Conservation (phyloP, 2,329 filamentous ascomycete genomes). For the Helotiales sp. region DNA sequence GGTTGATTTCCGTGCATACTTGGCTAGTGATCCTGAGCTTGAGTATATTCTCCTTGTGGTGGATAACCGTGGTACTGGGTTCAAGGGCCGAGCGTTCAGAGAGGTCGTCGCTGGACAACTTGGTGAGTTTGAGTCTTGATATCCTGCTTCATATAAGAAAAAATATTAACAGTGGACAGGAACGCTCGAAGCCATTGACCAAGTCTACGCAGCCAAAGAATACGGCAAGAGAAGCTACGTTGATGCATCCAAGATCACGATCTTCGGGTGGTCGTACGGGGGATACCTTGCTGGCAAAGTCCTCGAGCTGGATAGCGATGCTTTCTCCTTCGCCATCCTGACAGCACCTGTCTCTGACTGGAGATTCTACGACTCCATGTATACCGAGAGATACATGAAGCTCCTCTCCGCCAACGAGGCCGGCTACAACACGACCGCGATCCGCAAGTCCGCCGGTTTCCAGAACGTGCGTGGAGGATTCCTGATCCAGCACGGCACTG, state of each 20-base stretch:
- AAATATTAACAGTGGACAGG: slow-evolving; percentile 5
- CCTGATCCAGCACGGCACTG: slow-evolving; percentile 67
- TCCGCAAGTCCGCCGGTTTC: slow-evolving; percentile 64
- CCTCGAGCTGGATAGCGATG: slow-evolving; percentile 63
- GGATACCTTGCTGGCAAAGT: slow-evolving; percentile 71
- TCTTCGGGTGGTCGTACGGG: slow-evolving; percentile 73
- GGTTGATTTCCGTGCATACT: slow-evolving; percentile 65
- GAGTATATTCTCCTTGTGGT: slow-evolving; percentile 71
- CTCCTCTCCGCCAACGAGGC: slow-evolving; percentile 58
- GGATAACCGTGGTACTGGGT: slow-evolving; percentile 71
- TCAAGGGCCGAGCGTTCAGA: slow-evolving; percentile 67
- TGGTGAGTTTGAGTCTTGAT: slow-evolving; percentile 46
- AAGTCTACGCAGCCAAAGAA: slow-evolving; percentile 68
- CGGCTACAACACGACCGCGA: slow-evolving; percentile 66
- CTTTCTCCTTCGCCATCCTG: slow-evolving; percentile 66
- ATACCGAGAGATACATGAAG: slow-evolving; percentile 77
- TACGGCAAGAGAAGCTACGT: slow-evolving; percentile 58
- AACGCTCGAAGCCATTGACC: slow-evolving; percentile 64
- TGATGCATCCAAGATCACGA: slow-evolving; percentile 63
- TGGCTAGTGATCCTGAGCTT: slow-evolving; percentile 69
- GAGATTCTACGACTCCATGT: slow-evolving; percentile 74
- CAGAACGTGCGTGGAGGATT: slow-evolving; percentile 64
- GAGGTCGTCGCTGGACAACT: slow-evolving; percentile 62
- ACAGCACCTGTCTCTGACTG: slow-evolving; percentile 71
- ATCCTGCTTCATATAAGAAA: neutral